Conservation (phyloP, 169 alveolate species). For the Plasmodium sp. region DNA sequence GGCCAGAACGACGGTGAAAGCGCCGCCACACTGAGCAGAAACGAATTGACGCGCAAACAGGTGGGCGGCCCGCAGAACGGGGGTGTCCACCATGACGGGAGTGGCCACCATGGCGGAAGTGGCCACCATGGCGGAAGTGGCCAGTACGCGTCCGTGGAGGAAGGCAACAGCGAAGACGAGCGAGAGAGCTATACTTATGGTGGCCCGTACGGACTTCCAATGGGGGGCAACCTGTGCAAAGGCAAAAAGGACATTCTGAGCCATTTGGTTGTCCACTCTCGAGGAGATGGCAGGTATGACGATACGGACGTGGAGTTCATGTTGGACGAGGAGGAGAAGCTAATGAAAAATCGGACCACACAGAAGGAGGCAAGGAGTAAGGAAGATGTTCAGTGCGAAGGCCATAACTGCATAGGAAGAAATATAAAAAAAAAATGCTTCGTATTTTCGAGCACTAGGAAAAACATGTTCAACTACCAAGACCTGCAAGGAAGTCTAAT, state of each 20-base stretch:
- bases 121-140: neutral
- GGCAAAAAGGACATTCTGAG: neutral
- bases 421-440: constrained; percentile 3
- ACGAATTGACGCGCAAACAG: neutral
- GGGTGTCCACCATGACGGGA: neutral
- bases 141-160: neutral
- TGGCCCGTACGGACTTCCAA: neutral
- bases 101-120: neutral
- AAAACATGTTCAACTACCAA: constrained; percentile 21
- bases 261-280: constrained; percentile 21
- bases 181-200: neutral
- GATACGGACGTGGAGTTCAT: neutral
- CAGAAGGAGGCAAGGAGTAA: constrained; percentile 1
- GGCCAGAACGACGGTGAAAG: neutral
- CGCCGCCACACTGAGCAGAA: neutral
- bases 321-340: constrained; percentile 4
- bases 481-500: constrained; percentile 26
- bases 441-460: constrained; percentile 14
- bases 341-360: neutral
- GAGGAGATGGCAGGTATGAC: neutral
- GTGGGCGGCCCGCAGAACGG: neutral
- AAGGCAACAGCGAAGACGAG: neutral
- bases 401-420: neutral
- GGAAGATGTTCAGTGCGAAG: neutral
- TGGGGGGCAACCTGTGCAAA: neutral